phyloP scores from a whole-genome alignment of 139 green algal genomes.

The Cymbomonas tetramitiformis region DNA sequence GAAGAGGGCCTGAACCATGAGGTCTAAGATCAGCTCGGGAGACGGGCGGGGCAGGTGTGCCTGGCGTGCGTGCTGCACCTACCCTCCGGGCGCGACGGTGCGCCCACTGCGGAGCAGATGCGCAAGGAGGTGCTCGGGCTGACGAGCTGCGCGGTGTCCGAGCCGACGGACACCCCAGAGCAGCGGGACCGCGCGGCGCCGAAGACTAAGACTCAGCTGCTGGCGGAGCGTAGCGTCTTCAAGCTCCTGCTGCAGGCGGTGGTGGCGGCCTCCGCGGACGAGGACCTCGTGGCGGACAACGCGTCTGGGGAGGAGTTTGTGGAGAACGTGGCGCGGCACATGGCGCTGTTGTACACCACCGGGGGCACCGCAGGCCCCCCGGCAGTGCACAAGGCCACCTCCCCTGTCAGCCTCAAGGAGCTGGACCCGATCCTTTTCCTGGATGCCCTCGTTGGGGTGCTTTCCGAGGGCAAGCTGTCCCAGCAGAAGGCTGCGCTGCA shows the following conservation, averaged over 20 bases:
- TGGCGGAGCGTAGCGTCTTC: slow-evolving; percentile 48
- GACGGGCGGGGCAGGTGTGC: too few relatives aligned
- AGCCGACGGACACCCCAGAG: too few relatives aligned
- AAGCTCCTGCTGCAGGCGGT: slow-evolving; percentile 31
- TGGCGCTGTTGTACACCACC: slow-evolving; percentile 70
- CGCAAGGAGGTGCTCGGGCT: too few relatives aligned
- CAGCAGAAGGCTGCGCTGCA: slow-evolving; percentile 37
- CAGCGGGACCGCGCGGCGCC: too few relatives aligned
- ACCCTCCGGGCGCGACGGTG: too few relatives aligned
- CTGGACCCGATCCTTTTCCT: slow-evolving; percentile 70
- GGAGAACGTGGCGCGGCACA: slow-evolving; percentile 57
- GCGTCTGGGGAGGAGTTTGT: slow-evolving; percentile 55
- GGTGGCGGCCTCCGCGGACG: slow-evolving; percentile 37
- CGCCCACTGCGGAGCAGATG: too few relatives aligned
- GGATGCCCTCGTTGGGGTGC: slow-evolving; percentile 64
- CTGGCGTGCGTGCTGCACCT: too few relatives aligned
- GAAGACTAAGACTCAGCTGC: slow-evolving; percentile 55
- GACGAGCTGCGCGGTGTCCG: too few relatives aligned
- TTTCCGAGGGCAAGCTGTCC: slow-evolving; percentile 24
- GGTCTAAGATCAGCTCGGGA: too few relatives aligned
- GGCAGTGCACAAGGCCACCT: neutral
- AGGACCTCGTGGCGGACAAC: slow-evolving; percentile 36
- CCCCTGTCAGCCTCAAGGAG: slow-evolving; percentile 33
- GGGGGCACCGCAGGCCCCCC: neutral
- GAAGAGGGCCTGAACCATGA: too few relatives aligned